A percentile compares a stretch with the other conserved stretches of the same genome.
Evolutionary conservation across 129 eudicot genomes (phyloP).

Genomic region (Silybum marianum): DNA sequence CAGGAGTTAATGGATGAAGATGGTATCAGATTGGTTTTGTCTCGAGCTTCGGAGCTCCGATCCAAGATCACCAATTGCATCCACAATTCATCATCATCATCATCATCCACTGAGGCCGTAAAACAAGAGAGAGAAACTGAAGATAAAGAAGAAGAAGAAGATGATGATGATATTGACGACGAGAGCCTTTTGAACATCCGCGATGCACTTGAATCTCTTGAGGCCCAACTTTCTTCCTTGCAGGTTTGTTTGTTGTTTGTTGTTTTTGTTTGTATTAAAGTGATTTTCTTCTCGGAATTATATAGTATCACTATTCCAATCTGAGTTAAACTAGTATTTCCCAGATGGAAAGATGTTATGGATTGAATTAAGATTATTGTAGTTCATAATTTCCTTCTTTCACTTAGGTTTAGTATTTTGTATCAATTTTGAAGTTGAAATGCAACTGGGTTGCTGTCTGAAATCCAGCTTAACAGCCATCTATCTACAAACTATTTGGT

Average conservation of each 20-base stretch:
- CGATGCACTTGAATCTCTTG: slow-evolving; percentile 70
- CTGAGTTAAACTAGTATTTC: no score
- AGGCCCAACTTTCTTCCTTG: slow-evolving; percentile 59
- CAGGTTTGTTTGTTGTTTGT: slow-evolving; percentile 43
- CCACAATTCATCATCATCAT: slow-evolving; percentile 30
- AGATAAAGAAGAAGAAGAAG: slow-evolving; percentile 12
- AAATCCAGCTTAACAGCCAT: no score
- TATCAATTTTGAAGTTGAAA: not conserved
- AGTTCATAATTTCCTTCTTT: not conserved
- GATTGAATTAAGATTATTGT: not conserved
- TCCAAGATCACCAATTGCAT: slow-evolving; percentile 57
- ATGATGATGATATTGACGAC: slow-evolving; percentile 37
- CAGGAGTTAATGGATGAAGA: slow-evolving; percentile 48
- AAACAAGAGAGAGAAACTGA: not conserved
- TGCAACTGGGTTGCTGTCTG: no score
- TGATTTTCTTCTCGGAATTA: no score
- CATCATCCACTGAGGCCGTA: slow-evolving; percentile 7
- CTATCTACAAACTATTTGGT: no score
- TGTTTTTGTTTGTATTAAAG: not conserved
- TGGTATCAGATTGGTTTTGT: slow-evolving; percentile 55
- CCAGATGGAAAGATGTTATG: not conserved
- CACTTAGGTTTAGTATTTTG: not conserved
- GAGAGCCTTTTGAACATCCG: slow-evolving; percentile 58
- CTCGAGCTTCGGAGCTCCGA: slow-evolving; percentile 63
- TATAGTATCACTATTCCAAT: no score